Base-by-base conservation (phyloP, 768 basidiomycete species). In the Amanita rimosa region DNA sequence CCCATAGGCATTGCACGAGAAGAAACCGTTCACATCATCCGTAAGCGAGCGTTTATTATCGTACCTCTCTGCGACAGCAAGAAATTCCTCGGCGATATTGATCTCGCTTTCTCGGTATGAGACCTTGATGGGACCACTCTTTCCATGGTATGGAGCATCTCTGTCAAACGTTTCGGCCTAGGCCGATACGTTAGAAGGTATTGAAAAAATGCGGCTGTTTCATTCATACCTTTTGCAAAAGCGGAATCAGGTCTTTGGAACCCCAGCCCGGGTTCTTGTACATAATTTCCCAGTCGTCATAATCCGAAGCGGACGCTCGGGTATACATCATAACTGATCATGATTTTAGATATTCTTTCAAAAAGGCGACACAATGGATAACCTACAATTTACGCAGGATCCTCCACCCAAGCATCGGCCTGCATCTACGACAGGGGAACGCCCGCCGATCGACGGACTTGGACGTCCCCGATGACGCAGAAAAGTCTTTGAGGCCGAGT, bases 341-440 rank as follows among this genome's bases (percentile, higher is more conserved):
- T 4, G 7, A 39, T 22, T 9, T 21, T 41, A 17, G 19, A 54
- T n/a, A 38, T 21, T n/a, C 19, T 6, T 33, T 33, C 24, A 36
- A 27, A 17, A 35, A 17, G 46, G 26, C 21, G 7, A 29, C 33
- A 27, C 0, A 21, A 46, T 1, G 26, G 14, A 11, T 22, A 17
- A 16, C 71, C 44, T 41, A 79, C 80, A 78, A 53, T 83, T 84
- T 14, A 83, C 70, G 46, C 66, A 64, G 0, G 79, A 81, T 0
- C 81, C 81, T 4, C 82, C 83, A 3, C 83, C 82, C 4, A 85
- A 55, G 36, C 70, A 72, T 46, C 73, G 67, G 0, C 75, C 81
- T 22, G 64, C 57, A 0, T 69, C 66, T 4, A 79, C 67, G 33
- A 75, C 41, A 3, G 64, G 55, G 4, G 63, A 55, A 3, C 82